These are phyloP conservation scores for Candida gorgasii DNA, from an alignment of 805 yeast species.

Conservation along the genomic window DNA sequence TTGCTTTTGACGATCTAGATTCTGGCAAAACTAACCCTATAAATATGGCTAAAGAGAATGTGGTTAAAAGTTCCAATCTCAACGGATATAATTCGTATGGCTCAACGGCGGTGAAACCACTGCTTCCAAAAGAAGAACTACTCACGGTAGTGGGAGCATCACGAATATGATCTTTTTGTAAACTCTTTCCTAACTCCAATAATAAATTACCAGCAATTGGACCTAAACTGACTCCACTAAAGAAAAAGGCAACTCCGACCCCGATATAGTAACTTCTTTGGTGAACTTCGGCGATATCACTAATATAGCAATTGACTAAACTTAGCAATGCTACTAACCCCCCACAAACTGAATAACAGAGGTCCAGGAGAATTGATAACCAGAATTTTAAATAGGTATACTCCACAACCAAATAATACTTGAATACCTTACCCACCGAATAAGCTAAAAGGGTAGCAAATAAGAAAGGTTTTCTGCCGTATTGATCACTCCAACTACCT, in stretches of 20 bases:
- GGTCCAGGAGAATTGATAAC: slow-evolving; percentile 43
- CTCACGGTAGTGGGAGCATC: not conserved
- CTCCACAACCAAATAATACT: slow-evolving; percentile 26
- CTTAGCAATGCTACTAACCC: slow-evolving; percentile 57
- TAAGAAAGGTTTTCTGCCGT: slow-evolving; percentile 35
- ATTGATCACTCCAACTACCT: slow-evolving; percentile 38
- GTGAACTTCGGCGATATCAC: slow-evolving; percentile 69
- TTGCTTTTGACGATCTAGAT: slow-evolving; percentile 58
- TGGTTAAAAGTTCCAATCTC: slow-evolving; percentile 31
- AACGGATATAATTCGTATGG: slow-evolving; percentile 34
- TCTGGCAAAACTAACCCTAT: slow-evolving; percentile 51
- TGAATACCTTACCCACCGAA: slow-evolving; percentile 23
- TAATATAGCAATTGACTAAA: slow-evolving; percentile 64
- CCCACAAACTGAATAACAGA: slow-evolving; percentile 60
- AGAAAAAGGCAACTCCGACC: slow-evolving; percentile 56
- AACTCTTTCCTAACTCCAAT: slow-evolving; percentile 11
- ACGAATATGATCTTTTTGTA: not conserved
- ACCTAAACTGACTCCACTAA: slow-evolving; percentile 62
- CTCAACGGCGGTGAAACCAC: slow-evolving; percentile 13
- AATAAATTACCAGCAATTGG: slow-evolving; percentile 56
- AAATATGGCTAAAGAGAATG: slow-evolving; percentile 31
- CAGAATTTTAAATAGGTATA: slow-evolving; percentile 31
- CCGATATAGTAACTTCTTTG: slow-evolving; percentile 62
- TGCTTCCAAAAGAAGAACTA: not conserved
- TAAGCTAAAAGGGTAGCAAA: slow-evolving; percentile 19